Evolutionary conservation across 768 basidiomycete species (phyloP), one percentile per base, ranked within the genome.

Genomic region (Lentinula sp.): DNA sequence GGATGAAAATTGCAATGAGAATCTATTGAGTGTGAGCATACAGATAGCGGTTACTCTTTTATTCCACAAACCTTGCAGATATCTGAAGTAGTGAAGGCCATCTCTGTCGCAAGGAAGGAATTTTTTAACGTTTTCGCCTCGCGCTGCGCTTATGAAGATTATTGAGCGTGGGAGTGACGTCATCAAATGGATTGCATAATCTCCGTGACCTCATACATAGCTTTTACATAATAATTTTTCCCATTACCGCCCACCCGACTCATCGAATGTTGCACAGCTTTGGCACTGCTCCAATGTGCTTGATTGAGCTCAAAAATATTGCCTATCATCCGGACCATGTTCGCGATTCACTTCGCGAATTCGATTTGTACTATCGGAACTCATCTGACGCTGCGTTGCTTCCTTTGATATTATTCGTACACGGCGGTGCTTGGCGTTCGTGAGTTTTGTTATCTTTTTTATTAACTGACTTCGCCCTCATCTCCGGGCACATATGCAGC

Each of bases 341-440:
- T 32, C 53, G 62, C 23, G 74, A 79, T 66, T 54, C 67, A 8
- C 70, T 70, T 48, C 81, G 80, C 49, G 71, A 74, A 28, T 86
- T 90, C 63, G 89, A 91, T 68, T 56, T 86, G 1, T 82, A 84
- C 73, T 54, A 77, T 36, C 75, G 81, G 16, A 61, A 63, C 43
- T 23, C 42, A 32, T 20, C 18, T 41, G 18, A n/a, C 16, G 8
- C 50, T 28, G 39, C 51, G 37, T 60, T 61, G 49, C 66, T 68
- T 0, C 77, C 80, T n/a, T 70, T 91, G 46, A 68, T 92, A 42
- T 84, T 84, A 66, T 93, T 91, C 66, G 74, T 93, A 33, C 92
- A 92, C 65, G 92, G 92, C 35, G 92, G 92, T 37, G 92, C 91
- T 23, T 94, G 92, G 92, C 77, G 84, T 66, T 71, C 84, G 91